These are phyloP conservation scores for Phytophthora tentaculata DNA, from an alignment of 352 stramenopile species.

Conservation along the genomic window DNA sequence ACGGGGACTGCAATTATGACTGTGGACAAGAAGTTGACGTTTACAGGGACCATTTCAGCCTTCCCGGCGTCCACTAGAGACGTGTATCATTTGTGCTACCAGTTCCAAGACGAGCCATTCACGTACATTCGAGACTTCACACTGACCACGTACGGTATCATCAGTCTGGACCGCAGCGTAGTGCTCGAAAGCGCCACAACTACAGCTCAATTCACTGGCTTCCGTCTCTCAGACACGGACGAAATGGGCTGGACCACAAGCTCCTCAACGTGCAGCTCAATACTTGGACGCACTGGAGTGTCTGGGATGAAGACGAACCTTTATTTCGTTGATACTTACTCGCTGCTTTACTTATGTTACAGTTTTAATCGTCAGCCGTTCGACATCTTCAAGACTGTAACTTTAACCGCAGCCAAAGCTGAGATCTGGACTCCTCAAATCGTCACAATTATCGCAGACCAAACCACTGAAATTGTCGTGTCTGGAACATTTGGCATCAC, in stretches of 20 bases:
- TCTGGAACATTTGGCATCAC: slow-evolving; percentile 70
- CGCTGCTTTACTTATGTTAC: slow-evolving; percentile 60
- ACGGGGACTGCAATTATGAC: slow-evolving; percentile 47
- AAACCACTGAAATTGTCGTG: slow-evolving; percentile 41
- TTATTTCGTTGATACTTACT: slow-evolving; percentile 41
- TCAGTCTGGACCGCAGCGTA: slow-evolving; percentile 45
- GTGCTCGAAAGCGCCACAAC: slow-evolving; percentile 56
- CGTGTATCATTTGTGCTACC: slow-evolving; percentile 72
- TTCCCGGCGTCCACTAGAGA: slow-evolving; percentile 49
- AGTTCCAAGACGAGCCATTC: slow-evolving; percentile 74
- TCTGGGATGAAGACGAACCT: slow-evolving; percentile 38
- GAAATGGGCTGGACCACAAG: slow-evolving; percentile 61
- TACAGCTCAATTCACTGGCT: slow-evolving; percentile 50
- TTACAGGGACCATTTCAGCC: slow-evolving; percentile 45
- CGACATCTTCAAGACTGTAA: slow-evolving; percentile 46
- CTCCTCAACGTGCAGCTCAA: slow-evolving; percentile 40
- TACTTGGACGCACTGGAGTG: slow-evolving; percentile 42
- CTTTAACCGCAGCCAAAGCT: slow-evolving; percentile 42
- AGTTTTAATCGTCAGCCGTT: slow-evolving; percentile 71
- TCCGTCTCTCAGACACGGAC: slow-evolving; percentile 56
- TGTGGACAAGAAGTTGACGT: slow-evolving; percentile 34
- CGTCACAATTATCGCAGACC: slow-evolving; percentile 60
- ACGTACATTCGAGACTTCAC: slow-evolving; percentile 51
- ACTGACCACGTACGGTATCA: slow-evolving; percentile 55
- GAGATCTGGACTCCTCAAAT: slow-evolving; percentile 62